Base-by-base conservation (phyloP, 2,329 filamentous ascomycete species). In the Geosmithia morbida region DNA sequence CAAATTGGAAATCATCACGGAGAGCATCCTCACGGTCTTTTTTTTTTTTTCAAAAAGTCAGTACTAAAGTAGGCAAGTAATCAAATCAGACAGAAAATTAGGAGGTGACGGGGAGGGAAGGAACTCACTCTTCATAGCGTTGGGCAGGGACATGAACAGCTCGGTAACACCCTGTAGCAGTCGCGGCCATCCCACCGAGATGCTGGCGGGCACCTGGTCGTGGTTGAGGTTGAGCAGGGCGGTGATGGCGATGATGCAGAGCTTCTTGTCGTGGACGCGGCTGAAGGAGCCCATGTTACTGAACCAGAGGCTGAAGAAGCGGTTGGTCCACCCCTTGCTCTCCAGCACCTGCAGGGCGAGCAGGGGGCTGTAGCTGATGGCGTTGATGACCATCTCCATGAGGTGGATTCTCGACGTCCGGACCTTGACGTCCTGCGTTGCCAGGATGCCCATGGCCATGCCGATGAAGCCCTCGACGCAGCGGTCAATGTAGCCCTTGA, bases 341-440 rank as follows among this genome's bases (percentile, higher is more conserved):
- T 98, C 92, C n/a, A 98, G 75, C 39, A 95, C 80, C 51, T 88
- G 83, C 19, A 98, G 75, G 20, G 88, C 77, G 50, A 96, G 73
- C 43, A 83, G 67, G 1, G 92, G 89, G 69, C 95, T 96, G 73
- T 98, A 98, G 73, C 97, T 94, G 57, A 97, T 88, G 48, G 86
- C 81, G 66, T 97, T 97, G 71, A 98, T 95, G 49, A 98, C 81
- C 81, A 98, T 94, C 68, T 98, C 92, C 85, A 98, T 94, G 43
- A 98, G 69, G 63, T 98, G 90, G 48, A 97, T 89, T 57, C 87
- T 84, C 65, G 96, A 94, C 2, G 87, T 89, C 72, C 94, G 96
- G 55, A 94, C 82, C 66, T 88, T 89, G 46, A 86, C 72, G 53
- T 94, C 85, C 42, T 83, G 76, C 46, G 75, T 79, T 19, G 72